Evolutionary conservation across 2,329 filamentous ascomycete species (phyloP), one percentile per base, ranked within the genome.

Genomic region (Thielaviopsis populi): DNA sequence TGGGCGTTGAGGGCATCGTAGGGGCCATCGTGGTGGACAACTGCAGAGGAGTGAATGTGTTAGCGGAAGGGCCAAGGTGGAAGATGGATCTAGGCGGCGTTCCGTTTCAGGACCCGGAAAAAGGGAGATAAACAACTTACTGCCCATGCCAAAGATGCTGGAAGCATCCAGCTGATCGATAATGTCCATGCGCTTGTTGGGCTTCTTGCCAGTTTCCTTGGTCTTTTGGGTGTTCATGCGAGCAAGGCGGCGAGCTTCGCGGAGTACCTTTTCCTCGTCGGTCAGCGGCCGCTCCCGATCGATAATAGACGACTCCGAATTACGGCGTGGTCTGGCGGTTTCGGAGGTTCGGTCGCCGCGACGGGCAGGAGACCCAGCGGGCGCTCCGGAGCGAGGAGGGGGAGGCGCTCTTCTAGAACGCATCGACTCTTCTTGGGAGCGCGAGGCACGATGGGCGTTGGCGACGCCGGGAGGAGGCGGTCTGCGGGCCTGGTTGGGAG

Each of bases 141-240:
- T 78, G 75, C 92, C 91, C 70, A 88, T 89, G 65, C 94, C 92
- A 72, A 95, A 96, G 69, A 97, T 95, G 73, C 91, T 91, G 3
- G 91, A 96, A 67, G 94, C 91, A 76, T 97, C 94, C 68, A 99
- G 79, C 73, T 96, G 92, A 76, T 99, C 94, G 70, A 99, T 97
- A 56, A 97, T 82, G 73, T 99, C 94, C 68, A 97, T 75, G 68
- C 79, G 80, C 62, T 77, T 73, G 69, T 75, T 80, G 13, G 75
- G 73, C 59, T 75, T 74, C 65, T 79, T 79, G 11, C 74, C 70
- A 68, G 77, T 78, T 70, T 79, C 79, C 65, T 74, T 72, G 30
- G 68, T 67, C 19, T 70, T 70, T 41, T 65, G 64, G 22, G 65
- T 65, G 66, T 83, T 80, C 67, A 78, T 75, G 59, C 78, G 76